Conservation (phyloP, 345 rosid species). For the Citrus medica region DNA sequence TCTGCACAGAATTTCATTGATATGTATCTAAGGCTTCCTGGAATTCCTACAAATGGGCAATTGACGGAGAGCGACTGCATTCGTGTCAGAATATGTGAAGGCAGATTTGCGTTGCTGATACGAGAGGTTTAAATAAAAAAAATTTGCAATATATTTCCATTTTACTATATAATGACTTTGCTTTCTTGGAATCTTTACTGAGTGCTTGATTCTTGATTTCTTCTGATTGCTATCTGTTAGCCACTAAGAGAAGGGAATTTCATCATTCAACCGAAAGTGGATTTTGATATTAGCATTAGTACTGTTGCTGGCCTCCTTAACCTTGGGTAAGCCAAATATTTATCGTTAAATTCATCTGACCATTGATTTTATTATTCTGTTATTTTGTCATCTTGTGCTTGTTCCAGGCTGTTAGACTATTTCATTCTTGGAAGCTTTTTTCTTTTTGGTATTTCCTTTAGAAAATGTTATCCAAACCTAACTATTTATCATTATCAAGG, state of each 20-base stretch:
- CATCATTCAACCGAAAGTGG: slow-evolving; percentile 99
- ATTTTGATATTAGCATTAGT: slow-evolving; percentile 94
- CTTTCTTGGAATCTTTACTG: slow-evolving; percentile 11
- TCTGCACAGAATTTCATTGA: slow-evolving; percentile 94
- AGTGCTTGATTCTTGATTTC: slow-evolving; percentile 21
- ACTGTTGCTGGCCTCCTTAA: slow-evolving; percentile 98
- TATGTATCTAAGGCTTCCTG: slow-evolving; percentile 84
- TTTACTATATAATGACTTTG: slow-evolving; percentile 1
- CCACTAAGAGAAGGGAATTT: slow-evolving; percentile 99
- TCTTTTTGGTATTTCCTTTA: neutral
- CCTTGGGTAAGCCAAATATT: slow-evolving; percentile 73
- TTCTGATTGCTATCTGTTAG: slow-evolving; percentile 36
- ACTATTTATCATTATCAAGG: neutral
- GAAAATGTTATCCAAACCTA: neutral
- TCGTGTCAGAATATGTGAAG: slow-evolving; percentile 97
- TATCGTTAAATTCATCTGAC: neutral
- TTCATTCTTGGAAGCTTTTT: neutral
- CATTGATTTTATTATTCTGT: slow-evolving; percentile 7
- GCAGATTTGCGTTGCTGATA: slow-evolving; percentile 94
- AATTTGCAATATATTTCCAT: slow-evolving; percentile 4
- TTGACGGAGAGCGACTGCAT: slow-evolving; percentile 92
- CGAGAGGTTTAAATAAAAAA: slow-evolving; percentile 67
- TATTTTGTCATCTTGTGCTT: neutral
- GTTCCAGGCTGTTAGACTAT: neutral
- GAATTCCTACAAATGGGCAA: slow-evolving; percentile 78